Percentiles rank a stretch among this genome's conserved stretches.
Evolutionary conservation across 2,329 filamentous ascomycete genomes (phyloP).

Genomic region (Microsporum audouinii): DNA sequence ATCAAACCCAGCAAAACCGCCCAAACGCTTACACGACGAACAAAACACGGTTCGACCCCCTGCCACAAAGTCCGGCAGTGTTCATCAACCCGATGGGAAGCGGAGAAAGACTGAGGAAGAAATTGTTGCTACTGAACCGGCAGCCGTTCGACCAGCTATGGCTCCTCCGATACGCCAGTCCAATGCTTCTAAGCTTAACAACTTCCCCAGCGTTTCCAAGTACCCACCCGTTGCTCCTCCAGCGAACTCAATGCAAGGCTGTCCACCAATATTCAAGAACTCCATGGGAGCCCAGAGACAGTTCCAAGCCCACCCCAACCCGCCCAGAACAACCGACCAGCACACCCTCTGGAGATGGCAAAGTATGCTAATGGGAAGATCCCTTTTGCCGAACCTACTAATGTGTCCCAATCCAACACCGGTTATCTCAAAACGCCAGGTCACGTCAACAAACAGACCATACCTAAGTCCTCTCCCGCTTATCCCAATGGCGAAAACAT

Average conservation of each 20-base stretch:
- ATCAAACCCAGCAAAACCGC: constrained; percentile 56
- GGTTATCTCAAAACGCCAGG: neutral
- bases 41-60: constrained; percentile 40
- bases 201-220: constrained; percentile 26
- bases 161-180: constrained; percentile 78
- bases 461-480: constrained; percentile 59
- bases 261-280: constrained; percentile 21
- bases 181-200: constrained; percentile 55
- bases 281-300: constrained; percentile 31
- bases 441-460: constrained; percentile 32
- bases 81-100: constrained; percentile 65
- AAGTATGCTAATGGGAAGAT: constrained; percentile 82
- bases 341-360: constrained; percentile 69
- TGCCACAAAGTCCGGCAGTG: constrained; percentile 30
- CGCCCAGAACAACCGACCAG: constrained; percentile 48
- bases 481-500: constrained; percentile 86
- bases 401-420: constrained; percentile 24
- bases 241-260: constrained; percentile 42
- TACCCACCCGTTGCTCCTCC: constrained; percentile 13
- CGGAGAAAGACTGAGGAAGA: constrained; percentile 67
- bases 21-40: constrained; percentile 62
- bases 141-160: constrained; percentile 54
- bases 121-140: constrained; percentile 49
- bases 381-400: constrained; percentile 65
- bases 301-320: constrained; percentile 37